Evolutionary conservation across 2,329 filamentous ascomycete genomes (phyloP), one percentile per base, ranked within the genome.

Genomic region (Colletotrichum lupini): DNA sequence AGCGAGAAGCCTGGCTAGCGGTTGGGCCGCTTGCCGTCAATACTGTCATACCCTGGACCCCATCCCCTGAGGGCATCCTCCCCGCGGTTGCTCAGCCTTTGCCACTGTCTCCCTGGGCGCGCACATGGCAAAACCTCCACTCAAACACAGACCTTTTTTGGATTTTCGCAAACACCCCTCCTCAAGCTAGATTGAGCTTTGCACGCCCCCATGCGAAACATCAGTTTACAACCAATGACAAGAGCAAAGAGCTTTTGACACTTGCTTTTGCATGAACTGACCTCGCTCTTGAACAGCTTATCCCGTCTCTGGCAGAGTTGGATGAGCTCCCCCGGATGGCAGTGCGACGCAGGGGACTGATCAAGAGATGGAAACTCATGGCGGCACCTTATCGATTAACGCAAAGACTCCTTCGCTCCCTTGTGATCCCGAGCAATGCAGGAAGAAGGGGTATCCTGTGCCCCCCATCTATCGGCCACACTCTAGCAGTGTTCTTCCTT

Each of bases 311-410:
- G 59, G 58, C 53, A n/a, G 42, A 56, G 60, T 64, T 65, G 59
- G 55, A 60, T 58, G 19, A 55, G 53, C 64, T 66, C 37, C 67
- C 65, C 52, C 37, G 35, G 32, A 62, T 65, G 24, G 61, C 67
- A 65, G 42, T 73, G 61, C 37, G 28, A 66, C 60, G 22, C 56
- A 60, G 46, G 53, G 46, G 32, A 61, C 61, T 49, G 58, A n/a
- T 26, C 22, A 42, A 19, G 22, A 60, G 53, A 22, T 42, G 19
- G 24, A 46, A 46, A 37, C 52, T 65, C 61, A 16, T 61, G n/a
- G 57, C 71, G 73, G 71, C 67, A 71, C 57, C 71, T 74, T 71
- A 67, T 71, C 71, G 66, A 74, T 74, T 69, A 66, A 61, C 68
- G 62, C 68, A 63, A 58, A 72, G 72, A 68, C 62, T 59, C 49